phyloP scores from a whole-genome alignment of 495 filamentous ascomycete genomes.

The Sabuloglossum arenarium region DNA sequence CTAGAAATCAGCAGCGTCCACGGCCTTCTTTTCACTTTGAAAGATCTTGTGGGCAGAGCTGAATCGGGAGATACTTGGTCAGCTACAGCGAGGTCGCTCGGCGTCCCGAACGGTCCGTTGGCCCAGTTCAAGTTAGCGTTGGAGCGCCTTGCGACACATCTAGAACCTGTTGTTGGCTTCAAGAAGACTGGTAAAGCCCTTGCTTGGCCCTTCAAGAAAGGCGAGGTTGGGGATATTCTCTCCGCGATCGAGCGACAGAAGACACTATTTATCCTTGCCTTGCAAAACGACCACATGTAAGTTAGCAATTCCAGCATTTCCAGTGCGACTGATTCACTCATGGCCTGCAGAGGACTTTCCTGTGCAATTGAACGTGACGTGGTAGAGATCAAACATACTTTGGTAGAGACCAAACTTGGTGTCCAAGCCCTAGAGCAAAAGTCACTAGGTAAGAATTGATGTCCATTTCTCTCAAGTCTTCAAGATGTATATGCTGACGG shows the following conservation, averaged over 20 bases:
- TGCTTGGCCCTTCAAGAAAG: background rate
- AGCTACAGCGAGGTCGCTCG: background rate
- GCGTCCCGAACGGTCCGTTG: background rate
- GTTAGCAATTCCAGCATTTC: too few relatives aligned
- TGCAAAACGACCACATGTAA: constrained; percentile 1
- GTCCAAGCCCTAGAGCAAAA: too few relatives aligned
- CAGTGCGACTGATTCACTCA: too few relatives aligned
- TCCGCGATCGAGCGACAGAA: background rate
- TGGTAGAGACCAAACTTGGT: too few relatives aligned
- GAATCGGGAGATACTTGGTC: background rate
- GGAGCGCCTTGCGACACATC: background rate
- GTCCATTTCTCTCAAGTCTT: too few relatives aligned
- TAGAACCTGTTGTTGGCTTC: background rate
- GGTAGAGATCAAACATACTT: too few relatives aligned
- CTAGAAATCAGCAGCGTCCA: background rate
- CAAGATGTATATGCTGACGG: too few relatives aligned
- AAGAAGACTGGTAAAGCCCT: background rate
- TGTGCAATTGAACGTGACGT: too few relatives aligned
- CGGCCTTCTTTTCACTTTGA: background rate
- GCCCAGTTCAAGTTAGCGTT: background rate
- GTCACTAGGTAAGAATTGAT: too few relatives aligned
- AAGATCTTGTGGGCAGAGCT: background rate
- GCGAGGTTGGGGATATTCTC: background rate
- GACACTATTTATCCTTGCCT: background rate
- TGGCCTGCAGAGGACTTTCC: too few relatives aligned